Conservation (phyloP, 2,329 filamentous ascomycete species). For the Sclerotinia sclerotiorum region DNA sequence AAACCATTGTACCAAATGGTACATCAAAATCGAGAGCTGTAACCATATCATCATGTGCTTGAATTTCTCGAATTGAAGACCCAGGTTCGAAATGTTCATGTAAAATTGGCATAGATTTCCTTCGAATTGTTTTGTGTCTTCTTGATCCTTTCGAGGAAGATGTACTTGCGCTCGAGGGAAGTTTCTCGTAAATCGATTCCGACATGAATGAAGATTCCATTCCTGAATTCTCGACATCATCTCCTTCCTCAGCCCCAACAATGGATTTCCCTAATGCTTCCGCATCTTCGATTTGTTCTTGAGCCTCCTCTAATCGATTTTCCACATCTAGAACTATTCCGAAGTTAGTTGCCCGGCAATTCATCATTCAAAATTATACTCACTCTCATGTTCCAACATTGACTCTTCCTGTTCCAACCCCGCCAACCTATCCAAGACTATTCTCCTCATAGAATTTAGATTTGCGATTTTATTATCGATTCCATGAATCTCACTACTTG, state of each 20-base stretch:
- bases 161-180: slow-evolving; percentile 59
- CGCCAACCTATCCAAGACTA: slow-evolving; percentile 84
- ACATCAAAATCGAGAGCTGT: slow-evolving; percentile 94
- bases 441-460: slow-evolving; percentile 86
- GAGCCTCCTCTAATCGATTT: slow-evolving; percentile 59
- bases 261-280: slow-evolving; percentile 55
- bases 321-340: slow-evolving; percentile 61
- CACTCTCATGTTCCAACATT: slow-evolving; percentile 83
- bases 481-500: slow-evolving; percentile 90
- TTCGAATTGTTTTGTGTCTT: slow-evolving; percentile 58
- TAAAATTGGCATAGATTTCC: slow-evolving; percentile 88
- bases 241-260: slow-evolving; percentile 53
- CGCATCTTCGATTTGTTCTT: slow-evolving; percentile 58
- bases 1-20: slow-evolving; percentile 95
- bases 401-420: slow-evolving; percentile 87
- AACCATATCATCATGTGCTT: slow-evolving; percentile 83
- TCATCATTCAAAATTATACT: slow-evolving; percentile 40
- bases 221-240: slow-evolving; percentile 46
- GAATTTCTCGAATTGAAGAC: slow-evolving; percentile 81
- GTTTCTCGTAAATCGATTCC: slow-evolving; percentile 92
- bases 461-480: slow-evolving; percentile 97
- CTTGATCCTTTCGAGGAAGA: slow-evolving; percentile 49
- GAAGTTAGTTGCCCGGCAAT: slow-evolving; percentile 25
- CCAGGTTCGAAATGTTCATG: slow-evolving; percentile 95
- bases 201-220: slow-evolving; percentile 80